phyloP scores from a whole-genome alignment of 768 basidiomycete genomes.

The Sporobolomyces roseus region DNA sequence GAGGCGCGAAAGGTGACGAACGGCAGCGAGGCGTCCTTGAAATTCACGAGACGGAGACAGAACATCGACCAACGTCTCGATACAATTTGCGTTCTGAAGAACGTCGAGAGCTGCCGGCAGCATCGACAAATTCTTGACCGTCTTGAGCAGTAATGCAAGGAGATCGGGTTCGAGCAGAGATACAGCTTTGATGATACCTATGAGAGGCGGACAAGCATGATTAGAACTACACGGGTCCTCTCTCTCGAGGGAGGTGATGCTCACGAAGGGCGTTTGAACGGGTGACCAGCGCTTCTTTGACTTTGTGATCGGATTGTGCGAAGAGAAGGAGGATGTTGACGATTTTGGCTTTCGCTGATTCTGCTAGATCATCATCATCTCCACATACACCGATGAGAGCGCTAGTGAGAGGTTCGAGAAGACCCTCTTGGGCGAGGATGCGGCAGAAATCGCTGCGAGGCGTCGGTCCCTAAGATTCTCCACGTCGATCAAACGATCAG shows the following conservation, averaged over 20 bases:
- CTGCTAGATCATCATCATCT: slow-evolving; percentile 59
- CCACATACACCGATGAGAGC: slow-evolving; percentile 81
- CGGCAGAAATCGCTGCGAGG: slow-evolving; percentile 98
- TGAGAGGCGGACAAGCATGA: neutral
- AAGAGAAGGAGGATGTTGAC: slow-evolving; percentile 85
- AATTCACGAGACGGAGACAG: slow-evolving; percentile 75
- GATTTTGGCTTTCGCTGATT: slow-evolving; percentile 73
- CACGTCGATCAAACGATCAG: too few species aligned
- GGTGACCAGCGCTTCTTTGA: slow-evolving; percentile 84
- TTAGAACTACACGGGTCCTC: too few species aligned
- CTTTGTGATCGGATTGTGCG: slow-evolving; percentile 88
- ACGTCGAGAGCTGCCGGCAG: slow-evolving; percentile 83
- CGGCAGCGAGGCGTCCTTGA: slow-evolving; percentile 72
- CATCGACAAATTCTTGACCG: slow-evolving; percentile 94
- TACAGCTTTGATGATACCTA: slow-evolving; percentile 82
- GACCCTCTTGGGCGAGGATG: slow-evolving; percentile 94
- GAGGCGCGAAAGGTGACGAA: slow-evolving; percentile 46
- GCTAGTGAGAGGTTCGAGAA: slow-evolving; percentile 84
- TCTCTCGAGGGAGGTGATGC: slow-evolving; percentile 45
- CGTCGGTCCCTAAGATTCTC: slow-evolving; percentile 68
- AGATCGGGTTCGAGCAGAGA: slow-evolving; percentile 81
- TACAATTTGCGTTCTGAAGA: slow-evolving; percentile 89
- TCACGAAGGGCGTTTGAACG: slow-evolving; percentile 82
- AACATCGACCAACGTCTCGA: slow-evolving; percentile 70
- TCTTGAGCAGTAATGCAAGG: slow-evolving; percentile 83